These are phyloP conservation scores for rapeseed (Brassica napus) DNA, from an alignment of 345 rosid genomes.

Conservation along the genomic window DNA sequence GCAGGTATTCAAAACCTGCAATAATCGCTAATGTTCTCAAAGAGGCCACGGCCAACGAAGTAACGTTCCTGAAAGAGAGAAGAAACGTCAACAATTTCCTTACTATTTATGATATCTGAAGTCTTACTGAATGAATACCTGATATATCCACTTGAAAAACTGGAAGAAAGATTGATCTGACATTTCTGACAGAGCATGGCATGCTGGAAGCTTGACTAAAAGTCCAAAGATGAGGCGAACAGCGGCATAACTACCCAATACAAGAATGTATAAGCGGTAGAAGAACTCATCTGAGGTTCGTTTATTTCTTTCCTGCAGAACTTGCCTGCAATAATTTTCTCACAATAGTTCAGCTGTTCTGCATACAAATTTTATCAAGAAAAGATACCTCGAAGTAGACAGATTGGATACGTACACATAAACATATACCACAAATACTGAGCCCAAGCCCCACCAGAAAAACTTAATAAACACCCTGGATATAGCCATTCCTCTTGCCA, in stretches of 20 bases:
- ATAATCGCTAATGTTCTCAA: conserved; percentile 80
- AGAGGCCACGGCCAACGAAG: conserved; percentile 96
- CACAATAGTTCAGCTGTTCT: conserved; percentile 23
- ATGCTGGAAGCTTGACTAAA: conserved; percentile 74
- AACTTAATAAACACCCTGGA: conserved; percentile 87
- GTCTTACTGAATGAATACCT: conserved; percentile 52
- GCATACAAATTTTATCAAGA: conserved; percentile 16
- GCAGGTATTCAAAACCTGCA: conserved; percentile 58
- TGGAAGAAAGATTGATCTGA: conserved; percentile 96
- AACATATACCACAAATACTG: conserved; percentile 69
- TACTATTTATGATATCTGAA: conserved; percentile 12
- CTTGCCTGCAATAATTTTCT: conserved; percentile 59
- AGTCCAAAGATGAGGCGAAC: conserved; percentile 68
- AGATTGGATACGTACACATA: conserved; percentile 64
- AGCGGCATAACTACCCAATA: conserved; percentile 82
- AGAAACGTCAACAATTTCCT: conserved; percentile 19
- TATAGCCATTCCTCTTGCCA: conserved; percentile 97
- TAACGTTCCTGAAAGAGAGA: conserved; percentile 79
- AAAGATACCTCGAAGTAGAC: not conserved
- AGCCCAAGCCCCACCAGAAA: conserved; percentile 77
- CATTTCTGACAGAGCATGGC: conserved; percentile 81
- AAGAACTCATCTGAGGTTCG: conserved; percentile 58
- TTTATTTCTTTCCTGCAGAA: conserved; percentile 70
- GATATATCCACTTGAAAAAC: conserved; percentile 97
- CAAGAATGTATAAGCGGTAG: conserved; percentile 84